Base-by-base conservation (phyloP, 768 basidiomycete species). In the Paxillus ammoniavirescens region DNA sequence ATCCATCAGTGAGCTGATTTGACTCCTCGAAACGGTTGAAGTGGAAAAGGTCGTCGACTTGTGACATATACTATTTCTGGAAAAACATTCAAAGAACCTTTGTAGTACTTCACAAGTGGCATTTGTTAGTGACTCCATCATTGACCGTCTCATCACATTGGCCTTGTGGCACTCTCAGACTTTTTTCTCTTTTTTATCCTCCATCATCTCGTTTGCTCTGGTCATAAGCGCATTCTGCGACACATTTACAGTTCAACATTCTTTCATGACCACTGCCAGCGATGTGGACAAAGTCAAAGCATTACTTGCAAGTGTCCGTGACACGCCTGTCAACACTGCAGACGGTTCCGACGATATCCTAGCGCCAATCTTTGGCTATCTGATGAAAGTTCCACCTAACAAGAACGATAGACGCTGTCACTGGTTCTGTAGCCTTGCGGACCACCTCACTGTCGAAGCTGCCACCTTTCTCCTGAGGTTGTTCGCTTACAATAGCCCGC, bases 401-500 rank as follows among this genome's bases (percentile, higher is more conserved):
- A 58, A 70, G 31, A 64, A 66, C 42, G 76, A 77, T 46, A 68
- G 72, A 31, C 56, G 55, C 30, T 54, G 79, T 49, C 93, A 97
- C 62, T 95, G 92, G 91, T 95, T 89, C 66, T 97, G 94, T 68
- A 67, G 72, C 28, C 77, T 78, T 36, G 86, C 85, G 4, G 72
- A 80, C 31, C 65, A 76, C 8, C 72, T 81, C 33, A 84, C 81
- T 0, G 68, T 78, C 8, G 86, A 82, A 53, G 82, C 86, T 2
- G 91, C 94, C 0, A 84, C 83, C 0, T 97, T 94, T 71, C 78
- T 91, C 46, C 74, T 96, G 36, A 82, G 93, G 47, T 70, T 97
- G 37, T 86, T 89, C 65, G 93, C 93, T 9, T 97, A 92, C 61
- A 72, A 79, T 49, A 79, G 81, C 47, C 68, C 73, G 0, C 73